Percentiles rank a stretch among this genome's conserved stretches.
Conservation (phyloP, 73 alveolate genomes). For the Paramecium sexaurelia region DNA sequence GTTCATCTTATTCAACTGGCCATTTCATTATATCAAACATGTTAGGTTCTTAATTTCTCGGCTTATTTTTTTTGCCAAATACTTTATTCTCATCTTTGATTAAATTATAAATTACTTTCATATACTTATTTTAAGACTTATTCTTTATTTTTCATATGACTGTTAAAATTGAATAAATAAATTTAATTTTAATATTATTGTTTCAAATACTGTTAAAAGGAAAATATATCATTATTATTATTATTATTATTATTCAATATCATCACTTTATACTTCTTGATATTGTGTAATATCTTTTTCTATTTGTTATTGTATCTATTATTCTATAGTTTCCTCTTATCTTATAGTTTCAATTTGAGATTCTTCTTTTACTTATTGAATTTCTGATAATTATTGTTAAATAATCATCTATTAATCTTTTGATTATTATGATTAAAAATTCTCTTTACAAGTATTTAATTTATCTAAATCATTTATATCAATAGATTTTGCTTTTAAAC, state of each 20-base stretch:
- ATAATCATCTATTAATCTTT: background rate
- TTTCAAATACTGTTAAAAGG: background rate
- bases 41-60: slow-evolving; percentile 37
- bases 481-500: background rate
- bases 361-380: background rate
- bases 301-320: background rate
- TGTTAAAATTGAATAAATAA: slow-evolving; percentile 39
- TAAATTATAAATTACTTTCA: slow-evolving; percentile 6
- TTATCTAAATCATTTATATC: background rate
- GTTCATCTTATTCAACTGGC: slow-evolving; percentile 35
- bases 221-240: background rate
- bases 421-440: background rate
- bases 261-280: slow-evolving; percentile 5
- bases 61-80: slow-evolving; percentile 51
- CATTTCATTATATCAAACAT: slow-evolving; percentile 42
- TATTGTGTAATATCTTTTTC: background rate
- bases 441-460: background rate
- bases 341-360: background rate
- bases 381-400: background rate
- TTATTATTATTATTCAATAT: background rate
- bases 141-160: slow-evolving; percentile 49
- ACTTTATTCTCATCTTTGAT: slow-evolving; percentile 13
- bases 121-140: slow-evolving; percentile 45
- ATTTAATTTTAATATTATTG: slow-evolving; percentile 19
- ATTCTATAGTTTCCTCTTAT: background rate